A percentile compares a stretch with the other conserved stretches of the same genome.
These are phyloP conservation scores for Daldinia bambusicola DNA, from an alignment of 495 filamentous ascomycete genomes.

Conservation along the genomic window DNA sequence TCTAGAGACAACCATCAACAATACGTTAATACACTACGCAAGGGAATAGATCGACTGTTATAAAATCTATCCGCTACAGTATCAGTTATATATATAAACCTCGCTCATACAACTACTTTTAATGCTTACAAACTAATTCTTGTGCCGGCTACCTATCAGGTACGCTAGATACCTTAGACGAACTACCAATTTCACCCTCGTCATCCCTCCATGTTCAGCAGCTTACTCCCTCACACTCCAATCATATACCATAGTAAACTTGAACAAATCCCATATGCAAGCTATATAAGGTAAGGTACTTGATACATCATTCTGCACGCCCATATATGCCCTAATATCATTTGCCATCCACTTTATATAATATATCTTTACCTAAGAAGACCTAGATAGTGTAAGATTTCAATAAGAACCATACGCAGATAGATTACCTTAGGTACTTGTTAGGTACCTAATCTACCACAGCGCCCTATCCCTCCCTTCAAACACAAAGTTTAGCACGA, in stretches of 20 bases:
- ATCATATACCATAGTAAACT: no score
- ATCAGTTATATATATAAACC: neutral
- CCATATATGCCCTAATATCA: neutral
- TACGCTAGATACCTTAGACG: neutral
- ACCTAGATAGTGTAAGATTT: no score
- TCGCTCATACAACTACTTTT: neutral
- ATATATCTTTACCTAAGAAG: no score
- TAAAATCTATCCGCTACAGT: neutral
- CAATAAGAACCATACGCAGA: no score
- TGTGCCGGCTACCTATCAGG: no score
- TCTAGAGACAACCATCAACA: neutral
- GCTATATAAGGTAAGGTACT: no score
- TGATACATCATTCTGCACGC: no score
- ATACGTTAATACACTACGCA: neutral
- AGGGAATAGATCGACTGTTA: neutral
- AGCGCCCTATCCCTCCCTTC: slow-evolving; percentile 56
- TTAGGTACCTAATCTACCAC: slow-evolving; percentile 47
- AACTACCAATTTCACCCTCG: neutral
- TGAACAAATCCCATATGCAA: no score
- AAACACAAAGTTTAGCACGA: slow-evolving; percentile 80
- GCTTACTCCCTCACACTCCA: neutral
- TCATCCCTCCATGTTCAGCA: neutral
- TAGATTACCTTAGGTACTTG: neutral
- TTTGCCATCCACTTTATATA: neutral
- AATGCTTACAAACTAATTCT: neutral